Evolutionary conservation across 2,329 filamentous ascomycete genomes (phyloP).

Genomic region (Fusarium paranaense): DNA sequence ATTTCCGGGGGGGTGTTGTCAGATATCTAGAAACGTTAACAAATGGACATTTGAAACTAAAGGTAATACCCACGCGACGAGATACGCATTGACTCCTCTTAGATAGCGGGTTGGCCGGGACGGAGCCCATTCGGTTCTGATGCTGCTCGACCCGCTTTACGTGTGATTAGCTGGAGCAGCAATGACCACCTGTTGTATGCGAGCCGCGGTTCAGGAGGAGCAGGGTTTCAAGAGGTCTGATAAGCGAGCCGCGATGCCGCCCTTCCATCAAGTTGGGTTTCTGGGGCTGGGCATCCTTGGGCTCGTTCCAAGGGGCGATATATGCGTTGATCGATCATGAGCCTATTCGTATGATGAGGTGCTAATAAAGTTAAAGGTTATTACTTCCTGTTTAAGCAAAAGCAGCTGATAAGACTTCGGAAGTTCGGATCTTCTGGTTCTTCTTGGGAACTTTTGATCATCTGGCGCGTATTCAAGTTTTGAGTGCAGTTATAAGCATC

Average conservation of each 20-base stretch:
- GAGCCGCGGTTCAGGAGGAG: background rate
- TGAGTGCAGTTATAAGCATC: background rate
- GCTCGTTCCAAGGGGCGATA: background rate
- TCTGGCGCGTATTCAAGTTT: background rate
- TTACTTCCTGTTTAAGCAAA: background rate
- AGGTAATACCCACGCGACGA: background rate
- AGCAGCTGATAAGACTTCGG: background rate
- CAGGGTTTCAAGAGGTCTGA: background rate
- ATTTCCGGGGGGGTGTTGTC: background rate
- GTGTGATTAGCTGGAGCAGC: background rate
- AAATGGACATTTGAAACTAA: background rate
- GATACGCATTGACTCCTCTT: constrained; percentile 11
- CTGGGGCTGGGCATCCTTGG: background rate
- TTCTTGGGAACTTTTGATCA: background rate
- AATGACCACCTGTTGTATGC: background rate
- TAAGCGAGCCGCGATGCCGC: background rate
- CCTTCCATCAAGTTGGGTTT: background rate
- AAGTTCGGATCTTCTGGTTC: background rate
- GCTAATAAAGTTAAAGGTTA: background rate
- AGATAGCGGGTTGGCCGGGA: constrained; percentile 3
- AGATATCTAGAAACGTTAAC: background rate
- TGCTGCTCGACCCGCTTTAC: background rate
- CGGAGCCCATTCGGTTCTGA: background rate
- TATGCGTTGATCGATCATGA: background rate
- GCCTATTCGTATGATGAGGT: background rate